phyloP scores from a whole-genome alignment of 108 stramenopile species.

The Fragilaria radians region DNA sequence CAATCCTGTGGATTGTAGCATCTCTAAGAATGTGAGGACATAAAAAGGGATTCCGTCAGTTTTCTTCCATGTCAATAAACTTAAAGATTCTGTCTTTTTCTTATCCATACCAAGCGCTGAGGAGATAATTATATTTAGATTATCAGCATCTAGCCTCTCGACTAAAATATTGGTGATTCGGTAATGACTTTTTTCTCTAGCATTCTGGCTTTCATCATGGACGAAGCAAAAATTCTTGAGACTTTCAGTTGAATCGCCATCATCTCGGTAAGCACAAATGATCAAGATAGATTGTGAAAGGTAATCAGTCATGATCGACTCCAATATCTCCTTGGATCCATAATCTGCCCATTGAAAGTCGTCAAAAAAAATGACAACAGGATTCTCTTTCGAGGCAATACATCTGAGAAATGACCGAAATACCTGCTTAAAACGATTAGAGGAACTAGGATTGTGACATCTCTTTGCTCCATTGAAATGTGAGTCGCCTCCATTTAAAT shows the following conservation, averaged over 20 bases:
- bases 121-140: neutral
- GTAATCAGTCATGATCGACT: neutral
- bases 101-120: neutral
- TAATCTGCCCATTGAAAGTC: constrained; percentile 20
- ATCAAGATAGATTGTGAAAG: neutral
- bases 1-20: neutral
- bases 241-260: neutral
- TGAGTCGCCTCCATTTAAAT: neutral
- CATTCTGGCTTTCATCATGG: neutral
- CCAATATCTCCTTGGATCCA: constrained; percentile 1
- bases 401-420: constrained; percentile 3
- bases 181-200: neutral
- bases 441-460: neutral
- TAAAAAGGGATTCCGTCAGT: neutral
- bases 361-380: constrained; percentile 16
- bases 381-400: constrained; percentile 1
- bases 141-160: neutral
- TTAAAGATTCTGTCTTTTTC: neutral
- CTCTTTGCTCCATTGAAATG: neutral
- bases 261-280: neutral
- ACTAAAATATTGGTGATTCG: neutral
- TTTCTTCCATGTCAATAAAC: neutral
- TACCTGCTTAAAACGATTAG: neutral
- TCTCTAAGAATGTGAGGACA: neutral
- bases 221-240: neutral